Base-by-base conservation (phyloP, 2,329 filamentous ascomycete species). In the Microdochium nivale region DNA sequence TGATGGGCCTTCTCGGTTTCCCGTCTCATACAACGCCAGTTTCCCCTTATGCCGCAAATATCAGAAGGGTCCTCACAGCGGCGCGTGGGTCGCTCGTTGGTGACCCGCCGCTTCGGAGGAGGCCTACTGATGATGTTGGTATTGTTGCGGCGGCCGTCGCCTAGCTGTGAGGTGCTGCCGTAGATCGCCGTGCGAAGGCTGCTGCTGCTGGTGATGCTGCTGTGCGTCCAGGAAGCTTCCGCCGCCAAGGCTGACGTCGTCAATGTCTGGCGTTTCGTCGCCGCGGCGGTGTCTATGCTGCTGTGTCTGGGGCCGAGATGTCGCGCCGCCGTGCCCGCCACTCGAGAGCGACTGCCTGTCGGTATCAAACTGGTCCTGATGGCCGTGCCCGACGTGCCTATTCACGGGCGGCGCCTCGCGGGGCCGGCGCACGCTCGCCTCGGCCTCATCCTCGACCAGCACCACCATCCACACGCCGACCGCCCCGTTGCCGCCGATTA, bases 391-490 rank as follows among this genome's bases (percentile, higher is more conserved):
- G 14, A 58, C 52, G n/a, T 53, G 49, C 2, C 49, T 49, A 10
- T 57, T 55, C 3, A 66, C 62, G 1, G 59, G 59, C 11, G 61
- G 62, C 3, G 62, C 62, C n/a, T 56, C 58, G 8, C 55, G 54
- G 7, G 51, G 23, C 21, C 51, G 49, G 10, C 55, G 51, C 5
- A 30, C 24, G 9, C 10, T 9, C 8, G 40, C 48, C 10, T 57
- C 59, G 25, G 55, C 67, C 47, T 87, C 82, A 50, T 83, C 83
- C 55, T 89, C 84, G 3, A 88, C 80, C 14, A 90, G 74, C 1
- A 90, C 77, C 5, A 90, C 75, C 83, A 90, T 87, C 87, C 87
- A 90, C 0, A 89, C 86, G 16, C 87, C 87, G 0, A 90, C 80
- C 3, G 78, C 72, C 1, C 84, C 83, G 55, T 83, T 83, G 43